Evolutionary conservation across 1,284 basidiomycete genomes (phyloP).

Genomic region (Ceratobasidium sp.): DNA sequence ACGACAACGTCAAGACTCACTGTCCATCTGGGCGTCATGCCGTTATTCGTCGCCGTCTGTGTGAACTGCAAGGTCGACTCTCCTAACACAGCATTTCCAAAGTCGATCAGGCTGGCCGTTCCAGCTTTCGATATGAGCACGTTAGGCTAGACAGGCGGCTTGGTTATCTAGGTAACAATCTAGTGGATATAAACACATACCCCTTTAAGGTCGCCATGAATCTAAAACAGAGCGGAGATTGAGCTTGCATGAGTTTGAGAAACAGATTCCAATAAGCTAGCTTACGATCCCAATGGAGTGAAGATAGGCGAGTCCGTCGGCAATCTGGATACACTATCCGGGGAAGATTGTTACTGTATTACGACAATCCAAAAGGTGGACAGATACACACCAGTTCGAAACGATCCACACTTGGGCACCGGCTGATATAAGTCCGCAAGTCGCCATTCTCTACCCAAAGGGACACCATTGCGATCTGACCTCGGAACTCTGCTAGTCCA

Average conservation of each 20-base stretch:
- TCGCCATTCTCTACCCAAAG: conserved; percentile 20
- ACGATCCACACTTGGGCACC: background rate
- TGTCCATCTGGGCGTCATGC: background rate
- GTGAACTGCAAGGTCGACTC: background rate
- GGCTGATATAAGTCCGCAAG: background rate
- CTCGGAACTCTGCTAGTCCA: background rate
- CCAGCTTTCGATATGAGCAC: background rate
- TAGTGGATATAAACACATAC: background rate
- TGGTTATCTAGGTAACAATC: no score
- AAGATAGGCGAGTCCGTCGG: background rate
- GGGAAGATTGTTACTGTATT: background rate
- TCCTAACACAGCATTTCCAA: background rate
- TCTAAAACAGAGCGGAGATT: background rate
- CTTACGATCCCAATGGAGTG: conserved; percentile 12
- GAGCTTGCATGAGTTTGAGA: background rate
- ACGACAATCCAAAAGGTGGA: background rate
- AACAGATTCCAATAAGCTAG: background rate
- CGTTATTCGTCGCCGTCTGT: background rate
- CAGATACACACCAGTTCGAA: background rate
- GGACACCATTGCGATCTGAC: background rate
- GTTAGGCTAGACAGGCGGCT: background rate
- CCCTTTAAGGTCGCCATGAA: conserved; percentile 19
- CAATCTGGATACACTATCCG: background rate
- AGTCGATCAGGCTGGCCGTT: background rate
- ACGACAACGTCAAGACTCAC: background rate